Base-by-base conservation (phyloP, 805 yeast genomes). In the Wickerhamomyces kurtzmanii region DNA sequence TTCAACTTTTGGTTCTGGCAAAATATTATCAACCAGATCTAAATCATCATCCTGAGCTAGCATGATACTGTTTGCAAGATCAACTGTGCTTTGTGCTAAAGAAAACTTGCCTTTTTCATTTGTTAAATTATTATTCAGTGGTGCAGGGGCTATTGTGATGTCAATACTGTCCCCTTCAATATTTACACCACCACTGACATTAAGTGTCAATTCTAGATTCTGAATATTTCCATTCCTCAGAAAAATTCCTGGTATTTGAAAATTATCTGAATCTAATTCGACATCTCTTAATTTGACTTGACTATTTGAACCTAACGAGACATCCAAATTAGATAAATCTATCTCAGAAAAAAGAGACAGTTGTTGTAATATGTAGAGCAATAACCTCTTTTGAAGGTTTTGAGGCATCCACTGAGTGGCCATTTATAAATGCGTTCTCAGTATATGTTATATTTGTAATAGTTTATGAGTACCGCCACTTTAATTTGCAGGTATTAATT, bases 251-350 rank as follows among this genome's bases (percentile, higher is more conserved):
- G 89, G 89, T 3, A 80, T 43, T 33, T 64, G 61, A 23, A 84
- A 59, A 32, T 75, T 78, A 17, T 78, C 84, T 0, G 84, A 74
- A 45, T 81, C 89, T 17, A 87, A 53, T 27, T 74, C 65, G 8
- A 87, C 70, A 48, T 83, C 77, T 24, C 69, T 65, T 12, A 69
- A 64, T 32, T 58, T 61, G 49, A 65, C 66, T 50, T 58, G 55
- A 12, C 62, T 59, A 31, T 61, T 65, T 4, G 76, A 58, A 1
- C 83, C 82, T 13, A 83, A 55, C 5, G 93, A 76, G 0, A 87
- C 85, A 43, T 85, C 91, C 29, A 87, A 51, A 45, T 85, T 80
- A 12, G 85, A 79, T 12, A 85, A 59, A 49, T 86, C 93, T 14
- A 86, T 68, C 39, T 78, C 81, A 1, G 94, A 80, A 45, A 87